Base-by-base conservation (phyloP, 352 stramenopile genomes). In the Globisporangium perplexum region DNA sequence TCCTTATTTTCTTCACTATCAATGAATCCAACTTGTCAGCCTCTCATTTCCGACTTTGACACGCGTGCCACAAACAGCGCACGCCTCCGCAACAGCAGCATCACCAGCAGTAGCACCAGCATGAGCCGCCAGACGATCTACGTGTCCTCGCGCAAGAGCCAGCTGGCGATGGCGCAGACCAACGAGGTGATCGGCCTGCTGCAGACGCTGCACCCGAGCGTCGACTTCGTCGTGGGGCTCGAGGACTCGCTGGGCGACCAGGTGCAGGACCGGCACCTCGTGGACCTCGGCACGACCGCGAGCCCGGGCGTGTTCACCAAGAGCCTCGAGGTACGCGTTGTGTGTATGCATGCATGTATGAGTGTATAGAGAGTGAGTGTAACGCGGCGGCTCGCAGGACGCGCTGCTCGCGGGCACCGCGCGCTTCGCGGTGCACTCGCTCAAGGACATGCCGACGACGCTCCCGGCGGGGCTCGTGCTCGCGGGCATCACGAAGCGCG, bases 401-500 rank as follows among this genome's bases (percentile, higher is more conserved):
- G 75, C 80, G 11, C 62, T 96, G 51, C 55, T 94, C 14, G 57
- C 66, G 15, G 75, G 81, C 22, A 72, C 69, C 1, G 80, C 69
- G 45, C 80, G 83, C 55, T 90, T 93, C n/a, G 86, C 84, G 1
- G 86, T 96, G 18, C 86, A 96, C 64, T 96, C 81, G 33, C 69
- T 96, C 15, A 96, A 96, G 59, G 86, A 96, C 53, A 94, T 96
- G 84, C 84, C 86, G 7, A 96, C 84, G 53, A 77, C 65, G 38
- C 73, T 96, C 12, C 86, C 86, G 1, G 44, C 74, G 8, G 84
- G 83, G 8, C 81, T 96, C 35, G 72, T 93, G 48, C 71, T 96
- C 24, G 84, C 63, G 33, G 83, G 77, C 20, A 92, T 96, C 55
- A 84, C 71, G 48, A 83, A 92, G 63, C 83, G 86, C 23, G 83